Evolutionary conservation across 2,329 filamentous ascomycete genomes (phyloP), one percentile per base, ranked within the genome.

Genomic region (Epichloe uncinata): DNA sequence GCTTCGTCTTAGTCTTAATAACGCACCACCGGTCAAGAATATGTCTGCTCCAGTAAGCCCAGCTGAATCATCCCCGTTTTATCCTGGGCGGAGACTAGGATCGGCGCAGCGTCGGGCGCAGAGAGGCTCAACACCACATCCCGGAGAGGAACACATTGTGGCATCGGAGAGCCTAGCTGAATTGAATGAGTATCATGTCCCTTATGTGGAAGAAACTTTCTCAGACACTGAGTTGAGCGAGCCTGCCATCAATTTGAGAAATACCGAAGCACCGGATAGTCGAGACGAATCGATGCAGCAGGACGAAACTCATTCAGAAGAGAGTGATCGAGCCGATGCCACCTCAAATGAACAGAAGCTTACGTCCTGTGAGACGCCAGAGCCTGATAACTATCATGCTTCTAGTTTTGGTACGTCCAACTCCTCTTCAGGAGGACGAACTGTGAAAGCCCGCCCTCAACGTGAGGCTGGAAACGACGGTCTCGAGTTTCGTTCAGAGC

Each of bases 71-170:
- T 50, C 55, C 0, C 50, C 54, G 7, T 60, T 57, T 46, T 55
- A 50, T 33, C 57, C 60, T 4, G 53, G 55, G 11, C 57, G 63
- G 18, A 56, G 42, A 15, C 42, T 53, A 33, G 58, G 61, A 30
- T 61, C 63, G 26, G 55, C 58, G 22, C 55, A 58, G 15, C 61
- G 63, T 11, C 57, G 63, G 47, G 60, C 58, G 18, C 56, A 64
- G 42, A 53, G 63, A 22, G 54, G 54, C 11, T 50, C 55, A 9
- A 51, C 53, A 1, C 35, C 47, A 15, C 50, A 52, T 13, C 30
- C 18, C 16, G 42, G 9, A 13, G 42, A 43, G 6, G 46, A 49
- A 33, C 33, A 45, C 18, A 12, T 13, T 30, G 45, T 18, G 7
- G 15, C 33, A 6, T 22, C 20, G 4, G 37, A 13, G 5, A 26